Conservation (phyloP, 2,329 filamentous ascomycete genomes). For the Whalleya microplaca region DNA sequence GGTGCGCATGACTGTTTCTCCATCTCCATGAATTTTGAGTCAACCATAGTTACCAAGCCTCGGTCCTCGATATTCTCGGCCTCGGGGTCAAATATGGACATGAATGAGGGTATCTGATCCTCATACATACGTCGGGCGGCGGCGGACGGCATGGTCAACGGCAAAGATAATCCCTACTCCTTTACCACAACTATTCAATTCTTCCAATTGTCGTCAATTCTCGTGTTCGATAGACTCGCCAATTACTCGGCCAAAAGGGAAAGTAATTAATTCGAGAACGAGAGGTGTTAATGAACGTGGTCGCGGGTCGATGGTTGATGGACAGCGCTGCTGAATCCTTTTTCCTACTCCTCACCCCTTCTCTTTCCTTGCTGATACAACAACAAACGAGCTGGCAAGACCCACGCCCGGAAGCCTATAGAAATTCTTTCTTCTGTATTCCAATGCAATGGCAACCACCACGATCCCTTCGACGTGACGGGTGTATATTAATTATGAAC, state of each 20-base stretch:
- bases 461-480: slow-evolving; percentile 8
- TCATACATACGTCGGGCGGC: slow-evolving; percentile 65
- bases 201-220: neutral
- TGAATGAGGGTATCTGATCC: slow-evolving; percentile 75
- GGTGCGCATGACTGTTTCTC: slow-evolving; percentile 41
- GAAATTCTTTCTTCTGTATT: slow-evolving; percentile 15
- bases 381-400: slow-evolving; percentile 12
- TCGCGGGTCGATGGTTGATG: slow-evolving; percentile 33
- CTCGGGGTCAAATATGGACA: slow-evolving; percentile 74
- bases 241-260: slow-evolving; percentile 11
- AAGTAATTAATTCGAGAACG: slow-evolving; percentile 25
- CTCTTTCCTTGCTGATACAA: slow-evolving; percentile 20
- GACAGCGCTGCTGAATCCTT: slow-evolving; percentile 60
- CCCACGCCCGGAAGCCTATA: slow-evolving; percentile 5
- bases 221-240: slow-evolving; percentile 10
- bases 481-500: neutral
- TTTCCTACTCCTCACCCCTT: slow-evolving; percentile 32
- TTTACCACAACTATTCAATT: slow-evolving; percentile 8
- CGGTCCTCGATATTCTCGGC: slow-evolving; percentile 57
- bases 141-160: slow-evolving; percentile 62
- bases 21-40: slow-evolving; percentile 56
- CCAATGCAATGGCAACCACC: slow-evolving; percentile 13
- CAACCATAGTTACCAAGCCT: slow-evolving; percentile 57
- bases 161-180: slow-evolving; percentile 13
- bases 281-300: slow-evolving; percentile 31